Evolutionary conservation across 2,329 filamentous ascomycete genomes (phyloP).

Genomic region (Penicillium thymicola): DNA sequence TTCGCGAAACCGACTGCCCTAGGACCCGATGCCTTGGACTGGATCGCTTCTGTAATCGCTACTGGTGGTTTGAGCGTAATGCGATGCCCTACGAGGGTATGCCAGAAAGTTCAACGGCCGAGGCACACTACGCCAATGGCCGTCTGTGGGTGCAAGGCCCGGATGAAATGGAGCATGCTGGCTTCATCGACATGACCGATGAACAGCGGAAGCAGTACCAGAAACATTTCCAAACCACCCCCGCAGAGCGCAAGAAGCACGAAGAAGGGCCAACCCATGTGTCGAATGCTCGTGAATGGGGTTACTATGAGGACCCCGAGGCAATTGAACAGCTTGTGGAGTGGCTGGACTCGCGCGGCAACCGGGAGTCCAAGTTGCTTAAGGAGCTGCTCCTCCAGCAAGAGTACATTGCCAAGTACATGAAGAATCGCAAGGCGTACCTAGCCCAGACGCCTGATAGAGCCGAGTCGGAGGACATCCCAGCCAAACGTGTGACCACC

Average conservation of each 20-base stretch:
- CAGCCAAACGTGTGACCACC: constrained; percentile 57
- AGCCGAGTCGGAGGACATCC: constrained; percentile 45
- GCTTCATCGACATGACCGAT: constrained; percentile 74
- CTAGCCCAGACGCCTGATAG: constrained; percentile 55
- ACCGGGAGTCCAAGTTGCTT: constrained; percentile 79
- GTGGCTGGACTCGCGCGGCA: constrained; percentile 85
- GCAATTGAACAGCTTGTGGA: constrained; percentile 73
- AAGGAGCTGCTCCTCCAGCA: constrained; percentile 80
- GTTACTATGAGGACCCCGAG: constrained; percentile 78
- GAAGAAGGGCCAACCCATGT: constrained; percentile 85
- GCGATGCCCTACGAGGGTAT: constrained; percentile 94
- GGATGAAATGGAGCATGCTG: constrained; percentile 78
- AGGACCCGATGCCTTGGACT: constrained; percentile 86
- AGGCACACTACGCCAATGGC: constrained; percentile 87
- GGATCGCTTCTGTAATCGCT: constrained; percentile 96
- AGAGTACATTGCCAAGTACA: constrained; percentile 72
- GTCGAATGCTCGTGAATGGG: constrained; percentile 77
- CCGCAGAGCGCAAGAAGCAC: constrained; percentile 75
- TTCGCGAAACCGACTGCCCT: constrained; percentile 90
- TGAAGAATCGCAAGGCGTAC: constrained; percentile 76
- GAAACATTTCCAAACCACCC: constrained; percentile 73
- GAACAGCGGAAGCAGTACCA: constrained; percentile 73
- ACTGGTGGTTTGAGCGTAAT: constrained; percentile 99
- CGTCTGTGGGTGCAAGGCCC: constrained; percentile 96
- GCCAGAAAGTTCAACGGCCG: constrained; percentile 80